Conservation (phyloP, 179 eudicot species). For the Silene vulgaris region DNA sequence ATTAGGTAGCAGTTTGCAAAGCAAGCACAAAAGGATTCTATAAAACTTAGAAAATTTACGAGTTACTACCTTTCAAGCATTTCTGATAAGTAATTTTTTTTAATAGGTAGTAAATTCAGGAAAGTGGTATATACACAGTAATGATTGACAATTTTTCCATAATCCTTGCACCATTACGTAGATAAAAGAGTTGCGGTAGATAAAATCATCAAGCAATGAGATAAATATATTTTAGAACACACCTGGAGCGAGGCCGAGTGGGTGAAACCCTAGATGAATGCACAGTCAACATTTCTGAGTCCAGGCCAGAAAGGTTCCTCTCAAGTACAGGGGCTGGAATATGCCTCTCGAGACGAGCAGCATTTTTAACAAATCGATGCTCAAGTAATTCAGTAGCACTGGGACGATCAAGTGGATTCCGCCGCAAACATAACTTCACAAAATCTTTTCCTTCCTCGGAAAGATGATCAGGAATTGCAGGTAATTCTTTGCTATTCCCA, state of each 20-base stretch:
- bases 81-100: neutral
- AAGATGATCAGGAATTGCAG: conserved; percentile 74
- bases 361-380: conserved; percentile 70
- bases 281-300: conserved; percentile 58
- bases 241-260: conserved; percentile 60
- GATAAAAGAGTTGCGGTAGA: neutral
- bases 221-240: conserved; percentile 1
- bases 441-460: conserved; percentile 89
- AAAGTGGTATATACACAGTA: neutral
- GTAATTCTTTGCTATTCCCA: conserved; percentile 89
- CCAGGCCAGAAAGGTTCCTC: conserved; percentile 50
- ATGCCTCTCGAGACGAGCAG: conserved; percentile 57
- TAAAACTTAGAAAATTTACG: neutral
- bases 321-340: conserved; percentile 41
- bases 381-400: conserved; percentile 77
- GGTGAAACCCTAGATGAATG: conserved; percentile 79
- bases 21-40: neutral
- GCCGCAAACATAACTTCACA: conserved; percentile 73
- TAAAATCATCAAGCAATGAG: neutral
- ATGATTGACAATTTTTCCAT: too few relatives aligned
- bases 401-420: conserved; percentile 69
- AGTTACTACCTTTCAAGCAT: neutral
- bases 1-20: conserved; percentile 8
- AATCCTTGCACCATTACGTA: neutral
- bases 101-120: neutral